Evolutionary conservation across 164 flowering plant species (phyloP).

Genomic region (Aristolochia fimbriata): DNA sequence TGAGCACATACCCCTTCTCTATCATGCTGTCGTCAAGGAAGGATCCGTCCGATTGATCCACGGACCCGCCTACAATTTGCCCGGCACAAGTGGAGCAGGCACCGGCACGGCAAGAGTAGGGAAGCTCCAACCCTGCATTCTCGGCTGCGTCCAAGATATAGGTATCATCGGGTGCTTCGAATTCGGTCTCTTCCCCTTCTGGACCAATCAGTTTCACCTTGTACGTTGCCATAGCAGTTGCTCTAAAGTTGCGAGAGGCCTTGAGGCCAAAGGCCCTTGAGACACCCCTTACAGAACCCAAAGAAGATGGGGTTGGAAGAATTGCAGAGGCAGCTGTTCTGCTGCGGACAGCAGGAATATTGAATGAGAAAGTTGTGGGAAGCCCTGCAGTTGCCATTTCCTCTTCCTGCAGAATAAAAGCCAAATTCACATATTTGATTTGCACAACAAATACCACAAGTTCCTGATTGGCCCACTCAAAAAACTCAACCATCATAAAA

Average conservation of each 20-base stretch:
- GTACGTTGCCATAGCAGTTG: conserved; percentile 47
- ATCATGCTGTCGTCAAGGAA: conserved; percentile 62
- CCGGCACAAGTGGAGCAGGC: conserved; percentile 86
- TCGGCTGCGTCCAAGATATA: conserved; percentile 72
- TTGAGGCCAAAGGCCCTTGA: conserved; percentile 47
- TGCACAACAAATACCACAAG: too few relatives aligned
- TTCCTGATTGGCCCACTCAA: too few relatives aligned
- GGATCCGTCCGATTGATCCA: conserved; percentile 71
- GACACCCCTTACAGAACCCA: conserved; percentile 29
- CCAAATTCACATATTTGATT: too few relatives aligned
- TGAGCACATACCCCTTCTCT: conserved; percentile 49
- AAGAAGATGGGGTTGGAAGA: conserved; percentile 22
- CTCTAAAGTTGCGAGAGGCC: conserved; percentile 23
- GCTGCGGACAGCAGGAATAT: conserved; percentile 9
- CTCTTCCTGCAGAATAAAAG: conserved; percentile 9
- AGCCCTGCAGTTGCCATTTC: conserved; percentile 21
- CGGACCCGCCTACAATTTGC: conserved; percentile 36
- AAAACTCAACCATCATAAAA: too few relatives aligned
- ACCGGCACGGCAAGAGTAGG: conserved; percentile 80
- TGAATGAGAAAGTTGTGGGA: conserved; percentile 18
- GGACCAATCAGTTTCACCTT: conserved; percentile 66
- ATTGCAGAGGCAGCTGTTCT: conserved; percentile 8
- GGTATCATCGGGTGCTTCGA: conserved; percentile 59
- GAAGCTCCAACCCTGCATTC: conserved; percentile 59
- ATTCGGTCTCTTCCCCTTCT: conserved; percentile 46